A percentile compares a stretch with the other conserved stretches of the same genome.
phyloP scores from a whole-genome alignment of 1,284 basidiomycete species.

The Rugosomyces carneus region DNA sequence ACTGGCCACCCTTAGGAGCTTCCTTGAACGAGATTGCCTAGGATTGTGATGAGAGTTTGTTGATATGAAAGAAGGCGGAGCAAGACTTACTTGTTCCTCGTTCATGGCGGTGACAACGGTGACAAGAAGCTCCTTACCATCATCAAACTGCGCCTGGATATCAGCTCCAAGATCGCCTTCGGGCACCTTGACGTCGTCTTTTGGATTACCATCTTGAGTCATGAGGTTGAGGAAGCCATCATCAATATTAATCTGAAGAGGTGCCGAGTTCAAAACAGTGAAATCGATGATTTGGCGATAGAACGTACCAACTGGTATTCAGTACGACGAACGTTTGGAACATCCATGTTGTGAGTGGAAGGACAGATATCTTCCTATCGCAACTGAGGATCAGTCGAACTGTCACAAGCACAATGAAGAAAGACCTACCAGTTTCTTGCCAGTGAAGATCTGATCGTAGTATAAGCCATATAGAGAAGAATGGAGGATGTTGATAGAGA shows the following conservation, averaged over 20 bases:
- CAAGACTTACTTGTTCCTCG: constrained; percentile 69
- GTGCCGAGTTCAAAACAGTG: constrained; percentile 11
- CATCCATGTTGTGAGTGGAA: constrained; percentile 99
- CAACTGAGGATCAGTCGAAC: constrained; percentile 7
- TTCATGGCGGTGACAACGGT: constrained; percentile 91
- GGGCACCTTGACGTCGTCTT: constrained; percentile 96
- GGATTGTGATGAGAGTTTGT: not conserved
- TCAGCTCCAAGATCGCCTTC: constrained; percentile 79
- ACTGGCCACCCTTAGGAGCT: constrained; percentile 54
- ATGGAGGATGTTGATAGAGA: constrained; percentile 16
- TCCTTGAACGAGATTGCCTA: constrained; percentile 84
- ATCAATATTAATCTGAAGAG: constrained; percentile 70
- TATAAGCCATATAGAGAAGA: constrained; percentile 1
- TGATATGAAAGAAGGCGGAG: not conserved
- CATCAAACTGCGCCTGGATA: constrained; percentile 75
- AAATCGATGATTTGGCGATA: constrained; percentile 1
- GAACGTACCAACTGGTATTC: constrained; percentile 88
- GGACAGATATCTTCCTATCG: constrained; percentile 94
- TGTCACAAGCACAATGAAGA: not conserved
- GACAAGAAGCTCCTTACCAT: constrained; percentile 83
- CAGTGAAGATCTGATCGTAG: constrained; percentile 79
- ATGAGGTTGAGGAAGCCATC: constrained; percentile 96
- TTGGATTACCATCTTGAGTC: constrained; percentile 75
- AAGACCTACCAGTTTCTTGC: constrained; percentile 76
- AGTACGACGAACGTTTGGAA: constrained; percentile 87